Evolutionary conservation across 345 rosid species (phyloP).

Genomic region (Alliaria petiolata): DNA sequence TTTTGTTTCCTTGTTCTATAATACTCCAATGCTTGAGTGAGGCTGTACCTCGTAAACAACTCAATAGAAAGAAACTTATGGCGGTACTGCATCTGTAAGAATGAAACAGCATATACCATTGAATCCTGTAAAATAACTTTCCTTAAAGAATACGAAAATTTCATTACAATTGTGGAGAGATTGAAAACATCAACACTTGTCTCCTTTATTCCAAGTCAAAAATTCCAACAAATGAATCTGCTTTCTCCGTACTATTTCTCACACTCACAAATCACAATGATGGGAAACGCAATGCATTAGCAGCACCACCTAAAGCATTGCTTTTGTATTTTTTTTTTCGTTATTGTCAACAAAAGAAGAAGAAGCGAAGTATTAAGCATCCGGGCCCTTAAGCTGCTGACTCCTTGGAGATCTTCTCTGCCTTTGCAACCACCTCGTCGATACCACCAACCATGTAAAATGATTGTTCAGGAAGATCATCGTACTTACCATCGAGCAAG

Average conservation of each 20-base stretch:
- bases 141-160: background rate
- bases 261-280: slow-evolving; percentile 12
- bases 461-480: slow-evolving; percentile 53
- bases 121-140: background rate
- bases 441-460: slow-evolving; percentile 70
- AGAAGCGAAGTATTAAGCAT: background rate
- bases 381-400: slow-evolving; percentile 23
- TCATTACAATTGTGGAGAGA: background rate
- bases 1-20: too few relatives aligned
- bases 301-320: background rate
- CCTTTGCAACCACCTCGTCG: slow-evolving; percentile 51
- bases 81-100: too few relatives aligned
- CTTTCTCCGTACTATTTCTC: slow-evolving; percentile 10
- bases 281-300: background rate
- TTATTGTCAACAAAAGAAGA: slow-evolving; percentile 29
- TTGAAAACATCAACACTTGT: slow-evolving; percentile 16
- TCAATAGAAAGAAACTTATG: too few relatives aligned
- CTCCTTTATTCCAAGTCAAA: slow-evolving; percentile 22
- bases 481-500: slow-evolving; percentile 29
- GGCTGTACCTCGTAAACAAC: too few relatives aligned
- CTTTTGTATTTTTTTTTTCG: slow-evolving; percentile 4
- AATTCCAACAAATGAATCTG: slow-evolving; percentile 14
- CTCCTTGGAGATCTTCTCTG: slow-evolving; percentile 37
- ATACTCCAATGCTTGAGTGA: too few relatives aligned
- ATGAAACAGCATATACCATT: background rate